Evolutionary conservation across 2,329 filamentous ascomycete genomes (phyloP).

Genomic region (Lecanicillium sp.): DNA sequence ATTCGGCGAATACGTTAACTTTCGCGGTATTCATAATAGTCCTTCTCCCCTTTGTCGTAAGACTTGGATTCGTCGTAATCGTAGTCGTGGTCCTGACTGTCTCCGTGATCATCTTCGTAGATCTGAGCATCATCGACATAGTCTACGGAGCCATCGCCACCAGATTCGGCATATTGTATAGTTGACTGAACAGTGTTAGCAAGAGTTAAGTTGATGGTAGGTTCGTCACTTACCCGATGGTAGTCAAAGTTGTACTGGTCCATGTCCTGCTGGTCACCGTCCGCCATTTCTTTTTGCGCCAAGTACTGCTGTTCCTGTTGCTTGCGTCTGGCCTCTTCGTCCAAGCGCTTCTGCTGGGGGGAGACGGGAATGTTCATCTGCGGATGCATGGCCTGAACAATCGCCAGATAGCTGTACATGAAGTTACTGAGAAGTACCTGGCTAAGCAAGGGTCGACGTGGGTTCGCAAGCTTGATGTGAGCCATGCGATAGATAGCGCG

Average conservation of each 20-base stretch:
- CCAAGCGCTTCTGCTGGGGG: constrained; percentile 61
- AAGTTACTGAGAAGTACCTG: constrained; percentile 97
- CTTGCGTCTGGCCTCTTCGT: constrained; percentile 48
- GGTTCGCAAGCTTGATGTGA: constrained; percentile 98
- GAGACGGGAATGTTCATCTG: constrained; percentile 87
- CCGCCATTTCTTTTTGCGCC: constrained; percentile 41
- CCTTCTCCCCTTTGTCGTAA: constrained; percentile 34
- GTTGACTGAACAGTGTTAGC: constrained; percentile 30
- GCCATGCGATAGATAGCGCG: constrained; percentile 97
- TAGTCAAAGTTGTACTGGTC: constrained; percentile 50
- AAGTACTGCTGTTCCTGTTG: constrained; percentile 42
- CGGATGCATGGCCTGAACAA: constrained; percentile 98
- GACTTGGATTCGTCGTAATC: constrained; percentile 33
- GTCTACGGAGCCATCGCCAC: constrained; percentile 38
- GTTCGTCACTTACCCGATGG: constrained; percentile 38
- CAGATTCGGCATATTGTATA: constrained; percentile 41
- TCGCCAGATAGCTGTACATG: constrained; percentile 98
- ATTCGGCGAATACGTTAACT: no score
- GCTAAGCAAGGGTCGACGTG: constrained; percentile 81
- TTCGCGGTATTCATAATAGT: constrained; percentile 35
- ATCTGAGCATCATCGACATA: constrained; percentile 48
- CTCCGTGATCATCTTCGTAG: constrained; percentile 46
- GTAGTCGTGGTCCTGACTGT: constrained; percentile 31
- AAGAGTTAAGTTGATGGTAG: not conserved
- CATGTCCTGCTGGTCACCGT: constrained; percentile 42